Base-by-base conservation (phyloP, 2,329 filamentous ascomycete genomes). In the Rhynchosporium secalis region DNA sequence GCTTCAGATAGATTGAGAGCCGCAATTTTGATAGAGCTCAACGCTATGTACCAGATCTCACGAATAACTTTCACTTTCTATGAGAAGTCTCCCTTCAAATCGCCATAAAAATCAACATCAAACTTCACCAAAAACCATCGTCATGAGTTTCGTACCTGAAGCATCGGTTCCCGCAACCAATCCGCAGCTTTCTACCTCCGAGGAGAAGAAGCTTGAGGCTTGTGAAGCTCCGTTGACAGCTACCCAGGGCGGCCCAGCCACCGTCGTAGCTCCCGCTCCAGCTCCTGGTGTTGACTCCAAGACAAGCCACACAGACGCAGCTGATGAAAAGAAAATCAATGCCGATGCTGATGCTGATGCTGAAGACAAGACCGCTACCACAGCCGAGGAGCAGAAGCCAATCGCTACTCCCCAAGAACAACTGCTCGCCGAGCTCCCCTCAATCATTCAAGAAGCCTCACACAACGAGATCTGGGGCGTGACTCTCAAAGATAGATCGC, bases 401-500 rank as follows among this genome's bases (percentile, higher is more conserved):
- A 29, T 62, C 10, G 51, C 57, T 12, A 69, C 65, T 4, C 71
- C 79, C 12, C 78, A 91, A 40, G 75, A 76, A 57, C 78, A 83
- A 65, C 80, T 92, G 66, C 83, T 85, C 65, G 78, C 79, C 9
- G 79, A 80, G 36, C 80, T 93, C 40, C 77, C 83, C 5, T 75
- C 79, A 6, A 83, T 92, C 64, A 76, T 86, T 63, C 76, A 78
- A 55, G 79, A 81, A 63, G 78, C 84, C 57, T 81, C 78, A 15
- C 83, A 96, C 76, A 78, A 78, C 57, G 92, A 97, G 80, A 90
- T 97, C 82, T 98, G 93, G 86, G 93, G 93, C 55, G 86, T 97
- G 59, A 79, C 83, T 38, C 84, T 97, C 49, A 41, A 58, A 28
- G 65, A 71, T 45, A 73, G 73, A 47, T 70, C 77, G 46, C 82